Evolutionary conservation across 345 rosid genomes (phyloP), one percentile per base, ranked within the genome.

Genomic region (Leavenworthia alabamica): DNA sequence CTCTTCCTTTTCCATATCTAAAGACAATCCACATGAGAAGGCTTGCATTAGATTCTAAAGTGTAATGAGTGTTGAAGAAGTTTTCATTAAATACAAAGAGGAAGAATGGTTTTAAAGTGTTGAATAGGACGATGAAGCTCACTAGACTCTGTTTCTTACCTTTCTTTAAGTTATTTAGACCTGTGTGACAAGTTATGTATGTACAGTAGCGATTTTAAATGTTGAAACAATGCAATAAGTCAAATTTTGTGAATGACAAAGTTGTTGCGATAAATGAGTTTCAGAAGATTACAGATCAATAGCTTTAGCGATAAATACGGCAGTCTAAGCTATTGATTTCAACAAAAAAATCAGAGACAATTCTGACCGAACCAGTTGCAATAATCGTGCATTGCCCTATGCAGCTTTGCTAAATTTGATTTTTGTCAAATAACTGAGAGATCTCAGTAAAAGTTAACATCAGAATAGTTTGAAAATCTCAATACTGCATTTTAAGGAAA

Each of bases 21-120:
- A 68, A 29, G 12, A 4, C 5, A 0, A 1, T 61, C 7, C 7
- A 6, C 4, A 1, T 61, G 55, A 62, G 42, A 32, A 69, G 33
- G 56, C 62, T 69, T 26, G 49, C 68, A 24, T 14, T 61, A 42
- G 68, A 37, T 54, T 60, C 56, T 2, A 4, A 8, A 69, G 68
- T 24, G 10, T 7, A 1, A 10, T 3, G 14, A 4, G 17, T 19
- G 42, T 7, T 8, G 60, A 59, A 27, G 45, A 27, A 7, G 2
- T 57, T 40, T 13, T 4, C 31, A 37, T 48, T 3, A 7, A 17
- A 3, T 47, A 19, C 24, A 3, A 10, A 8, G 50, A 39, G 12
- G 9, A 37, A 36, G 57, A 47, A 27, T 57, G 72, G 64, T 4
- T 1, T 2, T 10, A 27, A 56, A 7, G 16, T 2, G n/a, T 66